Evolutionary conservation across 768 basidiomycete species (phyloP).

Genomic region (Mycena epipterygia): DNA sequence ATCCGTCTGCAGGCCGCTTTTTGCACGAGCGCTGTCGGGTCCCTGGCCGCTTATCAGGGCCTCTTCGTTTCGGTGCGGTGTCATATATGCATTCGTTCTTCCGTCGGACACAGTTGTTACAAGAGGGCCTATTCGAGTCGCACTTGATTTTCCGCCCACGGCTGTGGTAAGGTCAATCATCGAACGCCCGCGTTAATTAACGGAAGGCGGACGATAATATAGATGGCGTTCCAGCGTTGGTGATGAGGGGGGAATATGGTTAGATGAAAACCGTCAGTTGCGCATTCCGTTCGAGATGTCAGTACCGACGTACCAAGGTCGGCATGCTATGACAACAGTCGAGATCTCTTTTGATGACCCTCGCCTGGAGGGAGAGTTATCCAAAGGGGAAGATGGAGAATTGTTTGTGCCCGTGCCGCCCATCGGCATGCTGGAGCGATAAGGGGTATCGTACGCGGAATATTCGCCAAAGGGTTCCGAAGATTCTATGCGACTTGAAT

Average conservation of each 20-base stretch:
- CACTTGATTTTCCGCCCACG: constrained; percentile 89
- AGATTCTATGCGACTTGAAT: background rate
- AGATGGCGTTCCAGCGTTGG: constrained; percentile 41
- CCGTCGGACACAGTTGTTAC: constrained; percentile 86
- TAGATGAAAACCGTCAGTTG: constrained; percentile 41
- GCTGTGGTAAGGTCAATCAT: constrained; percentile 55
- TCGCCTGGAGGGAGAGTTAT: constrained; percentile 50
- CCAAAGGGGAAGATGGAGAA: constrained; percentile 44
- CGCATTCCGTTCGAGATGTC: constrained; percentile 52
- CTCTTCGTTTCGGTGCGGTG: constrained; percentile 82
- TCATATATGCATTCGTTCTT: constrained; percentile 87
- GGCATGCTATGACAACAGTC: constrained; percentile 85
- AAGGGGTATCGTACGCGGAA: constrained; percentile 20
- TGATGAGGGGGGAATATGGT: constrained; percentile 36
- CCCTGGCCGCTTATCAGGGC: constrained; percentile 89
- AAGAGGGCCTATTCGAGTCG: constrained; percentile 85
- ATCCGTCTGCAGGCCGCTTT: constrained; percentile 75
- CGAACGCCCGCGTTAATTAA: constrained; percentile 33
- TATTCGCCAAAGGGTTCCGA: constrained; percentile 20
- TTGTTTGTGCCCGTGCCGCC: constrained; percentile 42
- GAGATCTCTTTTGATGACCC: constrained; percentile 70
- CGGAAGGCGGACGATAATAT: constrained; percentile 49
- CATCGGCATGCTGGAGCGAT: constrained; percentile 55
- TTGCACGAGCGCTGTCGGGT: constrained; percentile 89
- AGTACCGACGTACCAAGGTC: constrained; percentile 75